phyloP scores from a whole-genome alignment of 2,329 filamentous ascomycete species.

The Diaporthe batatas region DNA sequence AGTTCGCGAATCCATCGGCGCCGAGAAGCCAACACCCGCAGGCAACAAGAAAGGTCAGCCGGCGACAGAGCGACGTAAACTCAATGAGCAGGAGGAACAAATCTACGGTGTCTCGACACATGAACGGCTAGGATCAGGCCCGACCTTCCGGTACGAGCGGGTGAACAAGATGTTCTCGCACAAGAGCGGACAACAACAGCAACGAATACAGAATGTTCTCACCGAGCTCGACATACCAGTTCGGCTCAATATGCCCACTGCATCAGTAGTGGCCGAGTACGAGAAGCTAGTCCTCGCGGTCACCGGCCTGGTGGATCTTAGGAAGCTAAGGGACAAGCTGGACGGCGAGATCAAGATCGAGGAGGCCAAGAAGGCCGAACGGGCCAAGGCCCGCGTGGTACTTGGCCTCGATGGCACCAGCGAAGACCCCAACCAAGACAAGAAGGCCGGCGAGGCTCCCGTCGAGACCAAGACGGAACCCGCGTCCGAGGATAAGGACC shows the following conservation, averaged over 20 bases:
- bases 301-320: constrained; percentile 76
- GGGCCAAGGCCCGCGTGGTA: constrained; percentile 55
- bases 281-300: constrained; percentile 79
- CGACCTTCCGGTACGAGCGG: constrained; percentile 89
- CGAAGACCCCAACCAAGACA: constrained; percentile 40
- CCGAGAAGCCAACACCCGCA: constrained; percentile 53
- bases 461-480: constrained; percentile 33
- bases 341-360: constrained; percentile 77
- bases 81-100: constrained; percentile 80
- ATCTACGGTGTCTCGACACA: constrained; percentile 88
- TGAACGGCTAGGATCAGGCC: constrained; percentile 86
- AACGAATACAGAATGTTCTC: constrained; percentile 80
- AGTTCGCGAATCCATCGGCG: constrained; percentile 62
- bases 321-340: constrained; percentile 82
- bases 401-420: constrained; percentile 43
- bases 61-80: constrained; percentile 73
- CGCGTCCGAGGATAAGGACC: constrained; percentile 30
- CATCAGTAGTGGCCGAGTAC: constrained; percentile 77
- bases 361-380: constrained; percentile 68
- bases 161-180: constrained; percentile 83
- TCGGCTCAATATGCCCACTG: constrained; percentile 80
- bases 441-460: constrained; percentile 39
- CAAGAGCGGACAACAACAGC: constrained; percentile 81
- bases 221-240: constrained; percentile 78
- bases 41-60: constrained; percentile 66